Percentiles rank a stretch among this genome's conserved stretches.
These are phyloP conservation scores for Pseudocercospora fijiensis DNA, from an alignment of 2,329 filamentous ascomycete species.

Conservation along the genomic window DNA sequence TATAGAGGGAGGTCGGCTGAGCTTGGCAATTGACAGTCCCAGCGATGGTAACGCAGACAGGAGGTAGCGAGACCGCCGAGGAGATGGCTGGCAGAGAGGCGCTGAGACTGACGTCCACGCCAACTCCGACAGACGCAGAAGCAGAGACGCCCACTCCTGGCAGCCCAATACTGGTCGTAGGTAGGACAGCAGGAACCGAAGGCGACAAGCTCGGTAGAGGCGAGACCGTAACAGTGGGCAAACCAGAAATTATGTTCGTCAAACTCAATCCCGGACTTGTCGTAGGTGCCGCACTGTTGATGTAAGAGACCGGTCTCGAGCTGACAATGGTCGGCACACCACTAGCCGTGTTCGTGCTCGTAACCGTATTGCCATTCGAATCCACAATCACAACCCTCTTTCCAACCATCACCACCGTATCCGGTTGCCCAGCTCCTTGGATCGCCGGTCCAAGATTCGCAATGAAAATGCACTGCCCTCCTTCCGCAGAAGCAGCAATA, in stretches of 20 bases:
- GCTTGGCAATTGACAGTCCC: slow-evolving; percentile 1
- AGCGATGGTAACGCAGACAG: background rate
- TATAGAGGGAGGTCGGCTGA: slow-evolving; percentile 8
- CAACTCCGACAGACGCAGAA: slow-evolving; percentile 2
- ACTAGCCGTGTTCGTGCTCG: slow-evolving; percentile 9
- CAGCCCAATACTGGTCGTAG: background rate
- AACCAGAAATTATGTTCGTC: slow-evolving; percentile 9
- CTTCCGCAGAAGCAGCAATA: slow-evolving; percentile 21
- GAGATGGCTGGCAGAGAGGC: background rate
- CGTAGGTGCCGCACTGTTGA: slow-evolving; percentile 10
- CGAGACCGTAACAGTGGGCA: background rate
- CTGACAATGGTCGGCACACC: slow-evolving; percentile 12
- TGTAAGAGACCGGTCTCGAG: slow-evolving; percentile 10
- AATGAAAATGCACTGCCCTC: slow-evolving; percentile 24
- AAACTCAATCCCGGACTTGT: slow-evolving; percentile 1
- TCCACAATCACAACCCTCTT: slow-evolving; percentile 17
- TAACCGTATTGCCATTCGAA: slow-evolving; percentile 2
- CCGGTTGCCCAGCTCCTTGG: slow-evolving; percentile 18
- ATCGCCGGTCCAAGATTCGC: slow-evolving; percentile 17
- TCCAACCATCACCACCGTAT: slow-evolving; percentile 25
- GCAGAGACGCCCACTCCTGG: background rate
- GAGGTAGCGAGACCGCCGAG: slow-evolving; percentile 10
- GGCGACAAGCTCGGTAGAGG: background rate
- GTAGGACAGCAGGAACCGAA: slow-evolving; percentile 6
- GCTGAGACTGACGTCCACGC: slow-evolving; percentile 3